A percentile compares a stretch with the other conserved stretches of the same genome.
Conservation (phyloP, 352 stramenopile species). For the Ochromonadaceae sp. region DNA sequence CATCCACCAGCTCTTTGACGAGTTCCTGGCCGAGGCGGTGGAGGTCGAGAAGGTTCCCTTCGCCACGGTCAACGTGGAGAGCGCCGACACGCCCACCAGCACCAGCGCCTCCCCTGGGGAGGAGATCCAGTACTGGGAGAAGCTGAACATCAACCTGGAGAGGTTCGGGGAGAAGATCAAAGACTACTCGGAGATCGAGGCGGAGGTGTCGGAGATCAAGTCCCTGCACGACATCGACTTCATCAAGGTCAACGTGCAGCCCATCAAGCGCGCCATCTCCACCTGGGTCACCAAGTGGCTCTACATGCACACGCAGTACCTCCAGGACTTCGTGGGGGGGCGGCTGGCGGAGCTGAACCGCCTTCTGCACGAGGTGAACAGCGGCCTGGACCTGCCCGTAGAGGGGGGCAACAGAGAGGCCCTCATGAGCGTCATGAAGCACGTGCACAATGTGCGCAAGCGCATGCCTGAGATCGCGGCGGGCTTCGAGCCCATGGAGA, state of each 20-base stretch:
- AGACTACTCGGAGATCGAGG: conserved; percentile 60
- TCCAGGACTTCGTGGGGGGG: conserved; percentile 65
- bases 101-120: background rate
- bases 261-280: conserved; percentile 75
- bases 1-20: conserved; percentile 58
- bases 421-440: conserved; percentile 65
- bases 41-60: conserved; percentile 14
- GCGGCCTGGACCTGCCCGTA: conserved; percentile 45
- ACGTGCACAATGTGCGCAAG: conserved; percentile 63
- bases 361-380: conserved; percentile 57
- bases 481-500: conserved; percentile 50
- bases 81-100: background rate
- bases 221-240: conserved; percentile 66
- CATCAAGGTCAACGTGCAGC: conserved; percentile 70
- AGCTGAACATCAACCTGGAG: conserved; percentile 40
- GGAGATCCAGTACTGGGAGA: background rate
- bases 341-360: conserved; percentile 59
- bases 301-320: conserved; percentile 76
- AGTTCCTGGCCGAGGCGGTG: conserved; percentile 42
- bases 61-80: background rate
- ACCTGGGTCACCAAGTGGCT: conserved; percentile 88
- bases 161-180: conserved; percentile 74
- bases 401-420: conserved; percentile 33
- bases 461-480: conserved; percentile 57
- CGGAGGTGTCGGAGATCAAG: conserved; percentile 68